Evolutionary conservation across 1,284 basidiomycete genomes (phyloP).

Genomic region (Apiotrichum domesticum): DNA sequence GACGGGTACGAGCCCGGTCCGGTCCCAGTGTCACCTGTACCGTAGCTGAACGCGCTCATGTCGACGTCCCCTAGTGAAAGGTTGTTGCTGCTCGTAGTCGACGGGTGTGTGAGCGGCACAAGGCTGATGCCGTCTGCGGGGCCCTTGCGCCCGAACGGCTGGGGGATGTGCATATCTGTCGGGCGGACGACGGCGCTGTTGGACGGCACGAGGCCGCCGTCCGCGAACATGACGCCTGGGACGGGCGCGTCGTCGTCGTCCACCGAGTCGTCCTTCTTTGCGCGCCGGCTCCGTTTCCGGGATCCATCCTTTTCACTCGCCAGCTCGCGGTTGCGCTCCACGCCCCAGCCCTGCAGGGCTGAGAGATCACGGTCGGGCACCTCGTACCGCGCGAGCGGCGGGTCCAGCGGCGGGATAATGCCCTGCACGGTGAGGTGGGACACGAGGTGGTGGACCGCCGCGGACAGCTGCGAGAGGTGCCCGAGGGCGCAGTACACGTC

Average conservation of each 20-base stretch:
- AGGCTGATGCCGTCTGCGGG: not conserved
- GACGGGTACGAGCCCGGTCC: not conserved
- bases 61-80: not conserved
- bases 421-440: slow-evolving; percentile 25
- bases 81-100: not conserved
- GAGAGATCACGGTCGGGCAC: slow-evolving; percentile 30
- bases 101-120: not conserved
- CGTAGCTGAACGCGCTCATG: not conserved
- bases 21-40: not conserved
- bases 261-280: slow-evolving; percentile 12
- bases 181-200: slow-evolving; percentile 6
- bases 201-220: slow-evolving; percentile 1
- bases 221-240: not conserved
- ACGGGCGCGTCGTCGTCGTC: slow-evolving; percentile 7
- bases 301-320: not conserved
- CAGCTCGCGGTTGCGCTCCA: slow-evolving; percentile 22
- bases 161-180: slow-evolving; percentile 8
- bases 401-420: slow-evolving; percentile 25
- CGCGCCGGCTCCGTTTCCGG: slow-evolving; percentile 7
- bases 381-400: slow-evolving; percentile 21
- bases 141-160: not conserved
- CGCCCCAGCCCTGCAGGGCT: slow-evolving; percentile 24
- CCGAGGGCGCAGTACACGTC: slow-evolving; percentile 30
- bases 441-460: slow-evolving; percentile 34
- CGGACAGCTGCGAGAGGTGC: slow-evolving; percentile 29